phyloP scores from a whole-genome alignment of 768 basidiomycete genomes.

The Lactarius quietus region DNA sequence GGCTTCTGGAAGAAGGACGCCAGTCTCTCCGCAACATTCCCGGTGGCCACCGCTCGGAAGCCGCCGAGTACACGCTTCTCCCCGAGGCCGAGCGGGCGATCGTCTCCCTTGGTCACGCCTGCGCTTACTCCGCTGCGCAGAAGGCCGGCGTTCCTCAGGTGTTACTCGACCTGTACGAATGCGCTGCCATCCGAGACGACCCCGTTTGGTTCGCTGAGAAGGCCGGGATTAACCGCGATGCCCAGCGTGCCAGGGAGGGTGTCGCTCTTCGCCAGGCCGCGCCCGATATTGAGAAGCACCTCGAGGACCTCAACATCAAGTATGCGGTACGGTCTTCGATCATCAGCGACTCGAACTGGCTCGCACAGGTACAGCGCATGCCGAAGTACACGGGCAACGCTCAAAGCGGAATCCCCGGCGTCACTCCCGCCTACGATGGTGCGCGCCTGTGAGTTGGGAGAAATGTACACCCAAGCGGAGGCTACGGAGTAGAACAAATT shows the following conservation, averaged over 20 bases:
- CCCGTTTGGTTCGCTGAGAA: conserved; percentile 25
- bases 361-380: conserved; percentile 7
- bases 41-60: conserved; percentile 18
- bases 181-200: conserved; percentile 20
- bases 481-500: background rate
- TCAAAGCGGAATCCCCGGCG: conserved; percentile 9
- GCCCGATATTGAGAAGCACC: conserved; percentile 17
- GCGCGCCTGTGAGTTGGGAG: conserved; percentile 3
- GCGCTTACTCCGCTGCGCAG: conserved; percentile 23
- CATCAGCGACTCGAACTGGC: conserved; percentile 16
- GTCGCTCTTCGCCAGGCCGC: conserved; percentile 12
- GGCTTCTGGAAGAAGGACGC: conserved; percentile 8
- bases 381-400: conserved; percentile 8
- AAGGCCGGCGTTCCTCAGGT: conserved; percentile 18
- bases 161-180: conserved; percentile 25
- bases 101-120: conserved; percentile 23
- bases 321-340: conserved; percentile 25
- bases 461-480: background rate
- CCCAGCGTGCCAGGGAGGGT: conserved; percentile 14
- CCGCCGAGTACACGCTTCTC: conserved; percentile 23
- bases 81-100: conserved; percentile 25
- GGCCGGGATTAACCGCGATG: conserved; percentile 12
- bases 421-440: conserved; percentile 3
- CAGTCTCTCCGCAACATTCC: background rate
- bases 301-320: conserved; percentile 19